These are phyloP conservation scores for Melampsora abietis-canadensis DNA, from an alignment of 1,284 basidiomycete genomes.

Conservation along the genomic window DNA sequence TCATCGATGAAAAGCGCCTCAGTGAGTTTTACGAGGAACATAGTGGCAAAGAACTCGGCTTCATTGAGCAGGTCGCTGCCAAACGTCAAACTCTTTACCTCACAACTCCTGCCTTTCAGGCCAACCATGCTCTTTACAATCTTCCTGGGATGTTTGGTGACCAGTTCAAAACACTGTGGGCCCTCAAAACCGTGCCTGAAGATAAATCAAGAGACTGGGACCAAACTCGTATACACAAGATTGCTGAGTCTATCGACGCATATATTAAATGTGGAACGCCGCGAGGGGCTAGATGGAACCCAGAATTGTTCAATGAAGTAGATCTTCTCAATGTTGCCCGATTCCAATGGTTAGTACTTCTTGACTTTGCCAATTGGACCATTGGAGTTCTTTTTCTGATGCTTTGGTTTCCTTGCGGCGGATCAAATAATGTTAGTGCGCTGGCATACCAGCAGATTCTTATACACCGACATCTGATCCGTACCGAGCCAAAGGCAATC, in stretches of 20 bases:
- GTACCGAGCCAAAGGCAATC: slow-evolving; percentile 5
- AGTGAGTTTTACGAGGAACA: slow-evolving; percentile 16
- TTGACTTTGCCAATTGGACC: too few species aligned
- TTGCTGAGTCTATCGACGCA: slow-evolving; percentile 17
- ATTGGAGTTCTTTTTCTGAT: too few species aligned
- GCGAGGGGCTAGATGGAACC: slow-evolving; percentile 3
- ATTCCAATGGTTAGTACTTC: neutral
- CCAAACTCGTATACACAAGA: neutral
- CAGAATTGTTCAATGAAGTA: neutral
- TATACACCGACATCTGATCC: slow-evolving; percentile 13
- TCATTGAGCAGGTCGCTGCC: neutral
- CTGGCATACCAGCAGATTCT: slow-evolving; percentile 2
- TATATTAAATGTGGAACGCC: neutral
- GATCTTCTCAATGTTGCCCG: slow-evolving; percentile 3
- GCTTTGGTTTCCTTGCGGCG: too few species aligned
- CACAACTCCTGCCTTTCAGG: neutral
- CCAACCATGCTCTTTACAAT: neutral
- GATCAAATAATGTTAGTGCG: neutral
- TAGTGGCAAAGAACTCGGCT: neutral
- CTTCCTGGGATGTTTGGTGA: neutral
- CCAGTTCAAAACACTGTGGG: neutral
- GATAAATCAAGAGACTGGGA: neutral
- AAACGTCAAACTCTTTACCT: neutral
- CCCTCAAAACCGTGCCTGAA: slow-evolving; percentile 9
- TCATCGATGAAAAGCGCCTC: slow-evolving; percentile 10